These are phyloP conservation scores for Moricandia arvensis DNA, from an alignment of 345 rosid species.

Conservation along the genomic window DNA sequence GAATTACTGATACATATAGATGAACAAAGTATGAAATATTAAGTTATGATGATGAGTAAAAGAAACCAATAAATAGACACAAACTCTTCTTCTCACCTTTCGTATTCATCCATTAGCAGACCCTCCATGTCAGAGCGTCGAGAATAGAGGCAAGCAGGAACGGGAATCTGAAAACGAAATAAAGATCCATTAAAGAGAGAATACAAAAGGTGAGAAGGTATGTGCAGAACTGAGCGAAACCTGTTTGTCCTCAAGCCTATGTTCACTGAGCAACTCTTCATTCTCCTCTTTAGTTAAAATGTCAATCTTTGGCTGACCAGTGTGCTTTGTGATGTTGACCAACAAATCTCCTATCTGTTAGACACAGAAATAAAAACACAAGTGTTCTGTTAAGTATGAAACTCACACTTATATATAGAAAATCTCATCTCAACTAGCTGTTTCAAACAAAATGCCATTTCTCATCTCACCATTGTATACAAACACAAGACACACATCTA, in stretches of 20 bases:
- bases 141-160: no score
- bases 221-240: conserved; percentile 18
- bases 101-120: no score
- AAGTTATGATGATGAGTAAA: no score
- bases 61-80: no score
- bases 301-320: conserved; percentile 33
- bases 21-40: no score
- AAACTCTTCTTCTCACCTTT: no score
- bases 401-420: no score
- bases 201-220: not conserved
- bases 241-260: conserved; percentile 28
- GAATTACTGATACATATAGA: no score
- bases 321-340: conserved; percentile 38
- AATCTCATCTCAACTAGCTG: conserved; percentile 4
- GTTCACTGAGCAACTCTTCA: conserved; percentile 11
- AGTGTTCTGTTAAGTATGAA: conserved; percentile 8
- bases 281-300: conserved; percentile 33
- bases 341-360: conserved; percentile 39
- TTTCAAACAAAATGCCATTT: not conserved
- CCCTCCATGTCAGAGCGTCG: no score
- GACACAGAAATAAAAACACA: not conserved
- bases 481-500: not conserved
- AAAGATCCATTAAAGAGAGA: conserved; percentile 6
- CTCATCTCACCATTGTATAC: conserved; percentile 2
- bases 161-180: conserved; percentile 33